Conservation (phyloP, 805 yeast species). For the Monosporozyma siamensis region DNA sequence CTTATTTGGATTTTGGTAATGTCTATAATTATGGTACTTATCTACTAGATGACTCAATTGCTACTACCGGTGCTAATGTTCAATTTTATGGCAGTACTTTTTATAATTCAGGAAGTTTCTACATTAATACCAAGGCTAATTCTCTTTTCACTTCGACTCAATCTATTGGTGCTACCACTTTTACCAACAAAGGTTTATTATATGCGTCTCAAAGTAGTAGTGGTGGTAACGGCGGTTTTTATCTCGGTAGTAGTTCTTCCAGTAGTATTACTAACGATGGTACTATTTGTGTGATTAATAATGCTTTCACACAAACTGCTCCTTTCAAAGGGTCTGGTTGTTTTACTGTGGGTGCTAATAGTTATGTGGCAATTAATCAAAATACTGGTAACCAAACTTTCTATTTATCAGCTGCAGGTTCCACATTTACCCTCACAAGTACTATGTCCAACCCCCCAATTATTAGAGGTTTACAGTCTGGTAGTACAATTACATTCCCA, state of each 20-base stretch:
- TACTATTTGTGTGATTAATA: not conserved
- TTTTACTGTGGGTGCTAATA: not conserved
- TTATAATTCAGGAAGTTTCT: slow-evolving; percentile 3
- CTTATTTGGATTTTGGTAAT: not conserved
- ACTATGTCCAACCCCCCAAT: not conserved
- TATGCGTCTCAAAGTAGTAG: not conserved
- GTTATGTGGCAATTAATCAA: not conserved
- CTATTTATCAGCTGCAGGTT: not conserved
- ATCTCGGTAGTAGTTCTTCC: not conserved
- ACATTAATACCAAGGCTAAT: not conserved
- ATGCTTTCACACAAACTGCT: not conserved
- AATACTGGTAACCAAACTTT: not conserved
- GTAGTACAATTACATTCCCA: not conserved
- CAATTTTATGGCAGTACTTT: not conserved
- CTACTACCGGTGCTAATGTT: slow-evolving; percentile 4
- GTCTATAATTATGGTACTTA: slow-evolving; percentile 6
- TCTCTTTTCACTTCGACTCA: not conserved
- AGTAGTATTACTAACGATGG: not conserved
- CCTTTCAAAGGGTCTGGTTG: not conserved
- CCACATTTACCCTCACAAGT: not conserved
- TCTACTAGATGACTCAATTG: slow-evolving; percentile 3
- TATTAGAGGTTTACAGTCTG: not conserved
- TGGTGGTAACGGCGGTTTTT: not conserved
- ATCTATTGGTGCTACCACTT: not conserved
- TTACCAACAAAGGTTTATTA: not conserved